Base-by-base conservation (phyloP, 805 yeast genomes). In the Metschnikowia henanensis region DNA sequence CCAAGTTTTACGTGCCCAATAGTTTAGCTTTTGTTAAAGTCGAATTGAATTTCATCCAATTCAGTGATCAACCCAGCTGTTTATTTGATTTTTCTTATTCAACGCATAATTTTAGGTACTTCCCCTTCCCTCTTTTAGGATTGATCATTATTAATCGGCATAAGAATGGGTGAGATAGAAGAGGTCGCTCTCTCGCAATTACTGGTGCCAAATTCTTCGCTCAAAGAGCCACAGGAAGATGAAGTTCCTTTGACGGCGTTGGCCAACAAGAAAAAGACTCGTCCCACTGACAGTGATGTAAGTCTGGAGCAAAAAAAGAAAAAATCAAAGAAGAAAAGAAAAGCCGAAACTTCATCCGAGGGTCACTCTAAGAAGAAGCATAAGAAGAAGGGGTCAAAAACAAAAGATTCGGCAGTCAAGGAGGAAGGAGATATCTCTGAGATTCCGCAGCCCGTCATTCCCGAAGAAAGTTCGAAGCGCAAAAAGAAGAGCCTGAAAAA, bases 161-260 rank as follows among this genome's bases (percentile, higher is more conserved):
- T n/a, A n/a, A n/a, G n/a, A 74, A 50, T 50, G 56, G 51, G 54
- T 30, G 59, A 61, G 6, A 60, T 60, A 4, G 71, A 66, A 34
- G 68, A 61, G 33, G 43, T 63, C 15, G 62, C 47, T 28, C 49
- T 50, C 32, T 35, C 51, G 23, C 30, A 42, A 16, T 33, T 45
- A 21, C 41, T 39, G 30, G 33, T 23, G 9, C 36, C 41, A 16
- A 31, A 31, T 12, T 22, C 36, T 17, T 18, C 31, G 30, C 30
- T 17, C 30, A 34, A 29, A 6, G 37, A 20, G 3, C 20, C 8
- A 7, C 12, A 34, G 6, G 44, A 40, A 17, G 39, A 40, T 8
- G 44, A 40, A 17, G 29, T 34, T 29, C 44, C 44, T 12, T 33
- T 40, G 39, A 22, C 34, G n/a, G 39, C 29, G 3, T 29, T 34